Conservation (phyloP, 169 alveolate species). For the Eimeria necatrix region DNA sequence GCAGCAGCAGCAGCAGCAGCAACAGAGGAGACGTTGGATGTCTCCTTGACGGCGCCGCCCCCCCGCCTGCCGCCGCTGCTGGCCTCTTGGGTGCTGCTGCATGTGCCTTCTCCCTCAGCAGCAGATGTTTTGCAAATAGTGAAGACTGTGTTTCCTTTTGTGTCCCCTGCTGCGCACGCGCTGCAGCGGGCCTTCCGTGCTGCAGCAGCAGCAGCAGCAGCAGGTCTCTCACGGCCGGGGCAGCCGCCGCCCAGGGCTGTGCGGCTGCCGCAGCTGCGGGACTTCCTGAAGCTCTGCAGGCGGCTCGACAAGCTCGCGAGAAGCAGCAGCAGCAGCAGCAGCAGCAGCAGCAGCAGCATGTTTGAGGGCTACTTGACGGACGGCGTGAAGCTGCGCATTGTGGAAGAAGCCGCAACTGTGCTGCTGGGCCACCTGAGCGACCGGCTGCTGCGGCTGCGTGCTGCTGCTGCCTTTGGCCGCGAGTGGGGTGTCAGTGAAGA, state of each 20-base stretch:
- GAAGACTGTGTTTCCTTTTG: slow-evolving; percentile 33
- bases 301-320: slow-evolving; percentile 65
- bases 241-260: slow-evolving; percentile 71
- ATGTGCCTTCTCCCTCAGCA: slow-evolving; percentile 69
- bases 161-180: slow-evolving; percentile 25
- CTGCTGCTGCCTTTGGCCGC: slow-evolving; percentile 62
- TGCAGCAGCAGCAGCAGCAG: slow-evolving; percentile 35
- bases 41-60: slow-evolving; percentile 59
- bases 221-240: slow-evolving; percentile 17
- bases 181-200: slow-evolving; percentile 56
- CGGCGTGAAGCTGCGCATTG: slow-evolving; percentile 36
- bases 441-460: slow-evolving; percentile 61
- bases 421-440: slow-evolving; percentile 58
- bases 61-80: slow-evolving; percentile 66
- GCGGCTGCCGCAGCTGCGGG: slow-evolving; percentile 78
- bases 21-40: slow-evolving; percentile 20
- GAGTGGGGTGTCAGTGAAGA: slow-evolving; percentile 58
- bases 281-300: slow-evolving; percentile 77
- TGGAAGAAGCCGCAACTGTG: slow-evolving; percentile 63
- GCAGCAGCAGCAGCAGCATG: slow-evolving; percentile 29
- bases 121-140: slow-evolving; percentile 66
- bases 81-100: slow-evolving; percentile 67
- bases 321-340: not conserved
- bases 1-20: slow-evolving; percentile 1
- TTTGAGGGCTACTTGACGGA: slow-evolving; percentile 63